Evolutionary conservation across 2,329 filamentous ascomycete genomes (phyloP), one percentile per base, ranked within the genome.

Genomic region (Scedosporium aurantiacum): DNA sequence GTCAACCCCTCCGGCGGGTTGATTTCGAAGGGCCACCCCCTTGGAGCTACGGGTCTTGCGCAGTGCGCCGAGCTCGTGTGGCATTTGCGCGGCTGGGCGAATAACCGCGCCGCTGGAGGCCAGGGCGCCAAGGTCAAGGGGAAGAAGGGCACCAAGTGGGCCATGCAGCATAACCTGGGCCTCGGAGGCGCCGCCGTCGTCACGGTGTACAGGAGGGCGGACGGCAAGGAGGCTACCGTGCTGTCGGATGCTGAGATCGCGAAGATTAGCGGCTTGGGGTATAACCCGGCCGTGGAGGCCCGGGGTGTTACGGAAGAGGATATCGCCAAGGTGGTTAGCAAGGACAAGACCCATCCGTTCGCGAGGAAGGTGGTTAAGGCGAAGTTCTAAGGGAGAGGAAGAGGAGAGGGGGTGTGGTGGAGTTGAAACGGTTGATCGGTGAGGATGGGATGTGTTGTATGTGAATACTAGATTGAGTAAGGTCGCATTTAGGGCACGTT

Each of bases 21-120:
- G 62, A 97, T 97, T 69, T 94, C 89, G 65, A 97, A 97, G 79
- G 94, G 93, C 47, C 93, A 97, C 73, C 93, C 94, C 0, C 85
- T 97, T 3, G 93, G 93, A 40, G 93, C 93, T 0, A 96, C 91
- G 0, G 93, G 94, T n/a, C 82, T 97, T 60, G 94, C 93, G 12
- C 93, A 97, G 76, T 97, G 92, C 71, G 90, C 93, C 4, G 93
- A 97, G 77, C 79, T 97, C 12, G 89, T 95, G 28, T 97, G 93
- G 93, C 93, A 97, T 70, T 79, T 97, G 68, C 84, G 93, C 65
- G 93, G 93, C 12, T 97, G 93, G 93, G 93, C 93, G 21, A 96
- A 94, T 75, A 97, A 97, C 78, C 82, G 93, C 47, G 77, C 85
- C 16, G 81, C 89, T 1, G 58, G 47, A n/a, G 58, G 50, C 50